Conservation (phyloP, 495 filamentous ascomycete genomes). For the Hypoxylon lienhwacheense region DNA sequence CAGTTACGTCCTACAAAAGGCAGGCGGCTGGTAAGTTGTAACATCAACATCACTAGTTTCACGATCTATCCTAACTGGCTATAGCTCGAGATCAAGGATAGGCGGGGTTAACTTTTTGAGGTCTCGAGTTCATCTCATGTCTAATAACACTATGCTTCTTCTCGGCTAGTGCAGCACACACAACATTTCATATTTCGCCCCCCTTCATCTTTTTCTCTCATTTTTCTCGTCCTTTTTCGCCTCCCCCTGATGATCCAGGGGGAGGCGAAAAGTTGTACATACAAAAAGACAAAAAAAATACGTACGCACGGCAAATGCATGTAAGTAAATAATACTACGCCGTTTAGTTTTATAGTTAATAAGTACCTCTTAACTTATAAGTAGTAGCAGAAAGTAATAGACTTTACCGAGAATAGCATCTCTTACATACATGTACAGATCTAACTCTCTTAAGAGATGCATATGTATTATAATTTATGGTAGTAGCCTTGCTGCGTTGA, state of each 20-base stretch:
- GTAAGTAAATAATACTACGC: no score
- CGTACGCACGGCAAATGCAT: background rate
- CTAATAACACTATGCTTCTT: background rate
- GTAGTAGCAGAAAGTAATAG: background rate
- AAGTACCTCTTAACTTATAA: no score
- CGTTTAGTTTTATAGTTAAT: no score
- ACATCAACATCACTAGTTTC: no score
- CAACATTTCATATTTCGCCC: constrained; percentile 3
- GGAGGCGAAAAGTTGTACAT: constrained; percentile 35
- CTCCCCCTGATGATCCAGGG: constrained; percentile 42
- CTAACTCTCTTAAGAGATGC: no score
- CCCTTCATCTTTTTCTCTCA: background rate
- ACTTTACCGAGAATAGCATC: constrained; percentile 26
- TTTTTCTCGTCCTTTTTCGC: constrained; percentile 22
- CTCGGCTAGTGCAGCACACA: constrained; percentile 8
- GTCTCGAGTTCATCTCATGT: constrained; percentile 2
- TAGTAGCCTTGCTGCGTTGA: no score
- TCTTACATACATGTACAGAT: no score
- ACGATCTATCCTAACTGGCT: constrained; percentile 23
- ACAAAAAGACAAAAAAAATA: background rate
- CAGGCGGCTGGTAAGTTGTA: no score
- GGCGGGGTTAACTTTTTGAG: no score
- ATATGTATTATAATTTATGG: no score
- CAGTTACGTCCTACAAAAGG: no score
- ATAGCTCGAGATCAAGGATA: no score